Evolutionary conservation across 306 rosid genomes (phyloP), one percentile per base, ranked within the genome.

Genomic region (Acmispon strigosus): DNA sequence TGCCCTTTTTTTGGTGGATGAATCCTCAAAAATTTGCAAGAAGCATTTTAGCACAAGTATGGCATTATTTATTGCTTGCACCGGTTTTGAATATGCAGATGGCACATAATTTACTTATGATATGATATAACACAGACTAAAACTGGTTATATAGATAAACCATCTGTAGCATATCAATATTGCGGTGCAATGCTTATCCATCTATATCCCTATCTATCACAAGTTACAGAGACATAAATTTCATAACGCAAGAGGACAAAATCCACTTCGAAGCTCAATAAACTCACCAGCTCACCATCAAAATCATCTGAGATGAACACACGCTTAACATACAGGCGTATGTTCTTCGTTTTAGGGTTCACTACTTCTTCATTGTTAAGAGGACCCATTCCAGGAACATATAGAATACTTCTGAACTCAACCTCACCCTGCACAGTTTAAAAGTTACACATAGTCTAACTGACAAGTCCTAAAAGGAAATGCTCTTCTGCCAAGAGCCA

Each of bases 281-380:
- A 55, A 89, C 97, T 86, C 82, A 95, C 99, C 92, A 95, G 89
- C 71, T 95, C 97, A 39, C 97, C 99, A 39, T 95, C 99, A 84
- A 95, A 95, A 69, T 95, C 99, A 84, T 95, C 96, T 1, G 99
- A 95, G 82, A 95, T 95, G 77, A 95, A 95, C 45, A 95, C 95
- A 45, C 97, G 96, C 82, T 95, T 91, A 65, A 94, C 99, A 77
- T 86, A 94, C 70, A 94, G 62, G 11, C 96, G 96, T 52, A 94
- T 94, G 55, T 94, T 91, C 78, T 94, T 94, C 19, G 99, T 94
- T 82, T 94, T 94, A 20, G 99, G 96, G 74, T 87, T 94, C 51
- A 88, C 78, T 6, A 94, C 96, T 73, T 91, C 99, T 76, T 94
- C 97, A 45, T 91, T 94, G 90, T 91, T 94, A 43, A 94, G 87